A percentile compares a stretch with the other conserved stretches of the same genome.
These are phyloP conservation scores for Ogataea hybrid DNA, from an alignment of 1,139 yeast species.

Conservation along the genomic window DNA sequence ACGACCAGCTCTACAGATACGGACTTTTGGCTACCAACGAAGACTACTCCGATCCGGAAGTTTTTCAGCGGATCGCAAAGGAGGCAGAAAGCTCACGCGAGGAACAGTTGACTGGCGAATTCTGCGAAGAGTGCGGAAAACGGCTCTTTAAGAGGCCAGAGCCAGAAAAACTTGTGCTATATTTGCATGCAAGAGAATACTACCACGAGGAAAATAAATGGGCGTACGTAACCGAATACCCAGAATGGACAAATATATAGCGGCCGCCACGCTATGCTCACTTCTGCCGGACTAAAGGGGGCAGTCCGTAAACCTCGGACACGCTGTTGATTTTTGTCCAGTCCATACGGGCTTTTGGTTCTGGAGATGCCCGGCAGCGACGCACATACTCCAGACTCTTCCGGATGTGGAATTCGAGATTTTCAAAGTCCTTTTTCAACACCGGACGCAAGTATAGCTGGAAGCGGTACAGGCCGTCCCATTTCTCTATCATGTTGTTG, in stretches of 20 bases:
- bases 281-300: not conserved
- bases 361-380: slow-evolving; percentile 25
- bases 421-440: too few relatives aligned
- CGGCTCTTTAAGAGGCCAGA: slow-evolving; percentile 40
- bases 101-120: slow-evolving; percentile 19
- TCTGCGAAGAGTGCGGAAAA: slow-evolving; percentile 48
- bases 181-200: slow-evolving; percentile 60
- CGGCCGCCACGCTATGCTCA: not conserved
- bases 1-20: slow-evolving; percentile 56
- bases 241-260: slow-evolving; percentile 37
- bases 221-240: slow-evolving; percentile 38
- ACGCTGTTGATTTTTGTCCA: slow-evolving; percentile 19
- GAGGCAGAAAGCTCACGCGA: slow-evolving; percentile 21
- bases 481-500: too few relatives aligned
- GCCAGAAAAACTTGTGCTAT: slow-evolving; percentile 41
- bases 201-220: slow-evolving; percentile 25
- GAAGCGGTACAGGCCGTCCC: too few relatives aligned
- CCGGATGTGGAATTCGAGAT: too few relatives aligned
- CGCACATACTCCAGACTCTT: too few relatives aligned
- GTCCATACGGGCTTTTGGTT: slow-evolving; percentile 31
- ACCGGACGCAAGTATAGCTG: too few relatives aligned
- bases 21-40: slow-evolving; percentile 11
- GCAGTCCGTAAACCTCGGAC: slow-evolving; percentile 13
- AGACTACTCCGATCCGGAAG: slow-evolving; percentile 10
- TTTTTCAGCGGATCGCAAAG: slow-evolving; percentile 21